Conservation (phyloP, 2,329 filamentous ascomycete genomes). For the Penicillium corylophilum region DNA sequence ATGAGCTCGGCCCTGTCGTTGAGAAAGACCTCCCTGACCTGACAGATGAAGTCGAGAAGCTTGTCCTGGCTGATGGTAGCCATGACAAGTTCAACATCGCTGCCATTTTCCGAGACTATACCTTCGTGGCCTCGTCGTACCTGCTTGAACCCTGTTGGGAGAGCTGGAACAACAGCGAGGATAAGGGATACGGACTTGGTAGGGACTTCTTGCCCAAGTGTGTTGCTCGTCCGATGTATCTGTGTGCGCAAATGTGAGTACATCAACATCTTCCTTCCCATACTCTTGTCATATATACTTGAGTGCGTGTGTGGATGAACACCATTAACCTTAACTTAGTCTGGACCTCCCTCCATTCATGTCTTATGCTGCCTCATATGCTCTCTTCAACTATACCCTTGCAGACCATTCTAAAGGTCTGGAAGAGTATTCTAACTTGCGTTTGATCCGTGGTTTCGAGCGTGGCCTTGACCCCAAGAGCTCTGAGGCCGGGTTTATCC, state of each 20-base stretch:
- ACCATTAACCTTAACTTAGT: constrained; percentile 39
- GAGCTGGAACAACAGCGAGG: constrained; percentile 57
- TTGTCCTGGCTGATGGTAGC: constrained; percentile 49
- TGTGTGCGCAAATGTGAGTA: constrained; percentile 80
- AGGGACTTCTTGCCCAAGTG: constrained; percentile 69
- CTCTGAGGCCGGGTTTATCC: constrained; percentile 92
- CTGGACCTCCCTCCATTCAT: constrained; percentile 86
- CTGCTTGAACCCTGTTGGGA: constrained; percentile 89
- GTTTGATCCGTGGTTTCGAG: constrained; percentile 88
- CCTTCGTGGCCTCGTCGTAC: constrained; percentile 85
- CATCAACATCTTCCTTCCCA: not conserved
- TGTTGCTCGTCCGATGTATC: constrained; percentile 78
- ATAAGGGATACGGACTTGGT: constrained; percentile 74
- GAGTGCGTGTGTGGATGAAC: not conserved
- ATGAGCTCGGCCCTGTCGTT: constrained; percentile 72
- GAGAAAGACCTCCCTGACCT: constrained; percentile 74
- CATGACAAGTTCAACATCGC: constrained; percentile 77
- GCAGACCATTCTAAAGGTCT: constrained; percentile 55
- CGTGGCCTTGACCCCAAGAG: constrained; percentile 80
- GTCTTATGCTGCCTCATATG: constrained; percentile 70
- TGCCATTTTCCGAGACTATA: constrained; percentile 87
- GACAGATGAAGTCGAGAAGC: constrained; percentile 69
- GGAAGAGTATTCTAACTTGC: constrained; percentile 62
- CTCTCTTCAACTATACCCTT: constrained; percentile 63
- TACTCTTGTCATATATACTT: not conserved